These are phyloP conservation scores for Eremothecium sinecaudum DNA, from an alignment of 1,139 yeast species.

Conservation along the genomic window DNA sequence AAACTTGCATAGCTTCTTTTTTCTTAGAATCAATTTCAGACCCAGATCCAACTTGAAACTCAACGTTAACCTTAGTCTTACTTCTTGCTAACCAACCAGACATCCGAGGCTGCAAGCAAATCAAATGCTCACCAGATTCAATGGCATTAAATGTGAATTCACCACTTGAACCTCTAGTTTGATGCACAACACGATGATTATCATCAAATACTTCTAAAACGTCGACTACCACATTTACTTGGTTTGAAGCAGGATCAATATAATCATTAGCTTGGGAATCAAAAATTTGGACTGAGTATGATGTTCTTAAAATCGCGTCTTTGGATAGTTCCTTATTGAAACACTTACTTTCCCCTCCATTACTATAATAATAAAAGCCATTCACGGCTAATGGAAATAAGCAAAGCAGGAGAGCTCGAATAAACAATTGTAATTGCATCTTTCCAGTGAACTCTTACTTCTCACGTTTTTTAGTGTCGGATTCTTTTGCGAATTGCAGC, in stretches of 20 bases:
- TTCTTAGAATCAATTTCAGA: slow-evolving; percentile 43
- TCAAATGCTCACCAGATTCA: slow-evolving; percentile 63
- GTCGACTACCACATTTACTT: slow-evolving; percentile 41
- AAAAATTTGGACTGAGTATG: slow-evolving; percentile 48
- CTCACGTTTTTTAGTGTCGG: too few species aligned
- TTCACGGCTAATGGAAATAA: slow-evolving; percentile 21
- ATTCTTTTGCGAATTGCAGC: too few species aligned
- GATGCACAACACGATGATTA: slow-evolving; percentile 60
- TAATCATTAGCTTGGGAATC: slow-evolving; percentile 39
- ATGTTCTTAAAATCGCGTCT: slow-evolving; percentile 52
- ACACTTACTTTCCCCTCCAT: slow-evolving; percentile 53
- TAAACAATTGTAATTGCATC: slow-evolving; percentile 5
- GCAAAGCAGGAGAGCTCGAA: slow-evolving; percentile 12
- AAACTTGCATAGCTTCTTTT: slow-evolving; percentile 38
- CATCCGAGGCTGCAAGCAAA: slow-evolving; percentile 59
- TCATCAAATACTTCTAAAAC: slow-evolving; percentile 57
- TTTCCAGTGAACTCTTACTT: slow-evolving; percentile 1
- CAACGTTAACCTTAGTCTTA: slow-evolving; percentile 39
- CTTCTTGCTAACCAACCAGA: slow-evolving; percentile 48
- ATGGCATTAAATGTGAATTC: slow-evolving; percentile 61
- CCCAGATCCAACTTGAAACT: slow-evolving; percentile 45
- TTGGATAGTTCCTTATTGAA: slow-evolving; percentile 55
- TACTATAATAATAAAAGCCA: slow-evolving; percentile 42
- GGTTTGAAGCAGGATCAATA: slow-evolving; percentile 36
- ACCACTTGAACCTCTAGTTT: slow-evolving; percentile 49